Percentiles rank a stretch among this genome's conserved stretches.
These are phyloP conservation scores for Paratinospora sagittata DNA, from an alignment of 164 flowering plant genomes.

Conservation along the genomic window DNA sequence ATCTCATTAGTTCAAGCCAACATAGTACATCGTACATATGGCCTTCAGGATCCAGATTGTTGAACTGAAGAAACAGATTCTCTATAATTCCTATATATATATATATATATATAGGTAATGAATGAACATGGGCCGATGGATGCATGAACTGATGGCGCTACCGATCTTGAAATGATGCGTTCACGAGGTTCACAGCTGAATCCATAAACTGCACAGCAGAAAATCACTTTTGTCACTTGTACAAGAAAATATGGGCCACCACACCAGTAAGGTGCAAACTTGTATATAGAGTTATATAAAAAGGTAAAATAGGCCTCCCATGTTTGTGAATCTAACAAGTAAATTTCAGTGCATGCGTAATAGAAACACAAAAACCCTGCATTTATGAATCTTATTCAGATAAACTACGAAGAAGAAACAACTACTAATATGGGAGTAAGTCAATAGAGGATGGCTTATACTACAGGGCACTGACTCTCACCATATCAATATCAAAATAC, in stretches of 20 bases:
- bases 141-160: conserved; percentile 13
- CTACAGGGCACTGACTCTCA: not conserved
- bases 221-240: no score
- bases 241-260: not conserved
- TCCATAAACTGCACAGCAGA: conserved; percentile 66
- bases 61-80: no score
- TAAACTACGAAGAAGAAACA: no score
- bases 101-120: no score
- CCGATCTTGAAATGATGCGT: conserved; percentile 58
- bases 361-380: no score
- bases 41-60: no score
- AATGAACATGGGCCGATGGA: not conserved
- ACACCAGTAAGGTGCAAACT: not conserved
- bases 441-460: not conserved
- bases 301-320: not conserved
- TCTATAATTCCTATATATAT: no score
- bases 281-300: not conserved
- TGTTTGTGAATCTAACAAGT: not conserved
- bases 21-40: no score
- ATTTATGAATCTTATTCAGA: no score
- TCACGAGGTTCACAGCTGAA: conserved; percentile 55
- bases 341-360: no score
- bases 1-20: no score
- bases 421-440: no score
- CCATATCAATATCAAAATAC: not conserved